These are phyloP conservation scores for Vanderwaltozyma verrucispora DNA, from an alignment of 805 yeast genomes.

Conservation along the genomic window DNA sequence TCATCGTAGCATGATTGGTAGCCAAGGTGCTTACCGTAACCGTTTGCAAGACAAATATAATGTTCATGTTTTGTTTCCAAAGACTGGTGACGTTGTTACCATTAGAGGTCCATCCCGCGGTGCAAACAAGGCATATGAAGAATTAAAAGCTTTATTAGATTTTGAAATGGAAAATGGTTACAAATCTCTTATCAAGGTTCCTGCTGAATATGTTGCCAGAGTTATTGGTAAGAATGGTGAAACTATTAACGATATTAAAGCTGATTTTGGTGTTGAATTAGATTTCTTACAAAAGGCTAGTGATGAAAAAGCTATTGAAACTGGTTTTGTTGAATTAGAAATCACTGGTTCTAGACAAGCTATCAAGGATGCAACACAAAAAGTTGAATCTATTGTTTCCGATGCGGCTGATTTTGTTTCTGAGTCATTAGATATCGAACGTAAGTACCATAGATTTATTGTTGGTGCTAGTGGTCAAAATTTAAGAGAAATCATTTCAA, in stretches of 20 bases:
- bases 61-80: conserved; percentile 72
- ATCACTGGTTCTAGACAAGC: conserved; percentile 71
- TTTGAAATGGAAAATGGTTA: conserved; percentile 84
- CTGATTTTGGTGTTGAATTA: conserved; percentile 45
- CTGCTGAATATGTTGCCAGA: conserved; percentile 64
- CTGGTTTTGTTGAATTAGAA: conserved; percentile 50
- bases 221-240: conserved; percentile 89
- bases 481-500: conserved; percentile 59
- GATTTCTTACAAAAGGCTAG: conserved; percentile 32
- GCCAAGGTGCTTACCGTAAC: conserved; percentile 67
- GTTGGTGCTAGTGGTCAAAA: conserved; percentile 72
- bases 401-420: conserved; percentile 54
- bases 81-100: conserved; percentile 48
- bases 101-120: conserved; percentile 88
- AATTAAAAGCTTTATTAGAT: conserved; percentile 68
- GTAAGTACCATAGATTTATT: conserved; percentile 61
- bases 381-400: conserved; percentile 51
- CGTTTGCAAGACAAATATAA: conserved; percentile 82
- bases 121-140: conserved; percentile 73
- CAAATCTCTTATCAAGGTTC: conserved; percentile 52
- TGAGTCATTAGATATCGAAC: conserved; percentile 53
- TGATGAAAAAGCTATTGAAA: conserved; percentile 34
- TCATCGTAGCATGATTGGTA: conserved; percentile 78
- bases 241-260: conserved; percentile 68
- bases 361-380: conserved; percentile 58